phyloP scores from a whole-genome alignment of 768 basidiomycete species.

The Calocybe gangraenosa region DNA sequence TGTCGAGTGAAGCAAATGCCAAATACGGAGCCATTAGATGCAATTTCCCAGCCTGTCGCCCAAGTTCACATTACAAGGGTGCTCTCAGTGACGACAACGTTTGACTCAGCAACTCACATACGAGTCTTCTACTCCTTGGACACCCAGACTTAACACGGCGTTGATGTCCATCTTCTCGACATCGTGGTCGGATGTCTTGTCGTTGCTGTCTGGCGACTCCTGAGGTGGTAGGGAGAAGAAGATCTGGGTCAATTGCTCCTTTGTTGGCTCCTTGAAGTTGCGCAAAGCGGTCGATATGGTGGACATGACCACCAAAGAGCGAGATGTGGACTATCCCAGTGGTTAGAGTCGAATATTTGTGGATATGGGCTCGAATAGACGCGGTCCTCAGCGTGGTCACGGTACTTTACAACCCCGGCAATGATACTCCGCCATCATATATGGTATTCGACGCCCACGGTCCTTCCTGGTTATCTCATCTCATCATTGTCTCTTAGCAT shows the following conservation, averaged over 20 bases:
- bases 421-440: background rate
- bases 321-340: background rate
- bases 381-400: background rate
- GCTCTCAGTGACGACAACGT: background rate
- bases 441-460: too few species aligned
- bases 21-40: constrained; percentile 88
- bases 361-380: background rate
- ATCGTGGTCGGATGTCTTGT: constrained; percentile 30
- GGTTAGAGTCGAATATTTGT: background rate
- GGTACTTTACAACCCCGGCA: background rate
- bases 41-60: constrained; percentile 77
- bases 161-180: constrained; percentile 82
- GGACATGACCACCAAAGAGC: constrained; percentile 43
- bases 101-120: constrained; percentile 61
- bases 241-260: constrained; percentile 77
- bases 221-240: constrained; percentile 81
- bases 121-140: constrained; percentile 82
- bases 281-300: constrained; percentile 86
- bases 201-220: constrained; percentile 20
- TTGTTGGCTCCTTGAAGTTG: constrained; percentile 89
- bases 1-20: constrained; percentile 85
- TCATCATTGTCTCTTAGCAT: too few species aligned
- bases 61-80: background rate
- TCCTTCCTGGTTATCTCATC: too few species aligned
- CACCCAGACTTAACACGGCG: constrained; percentile 78